Percentiles rank a stretch among this genome's conserved stretches.
Evolutionary conservation across 768 basidiomycete species (phyloP).

Genomic region (Amanita jacksonii): DNA sequence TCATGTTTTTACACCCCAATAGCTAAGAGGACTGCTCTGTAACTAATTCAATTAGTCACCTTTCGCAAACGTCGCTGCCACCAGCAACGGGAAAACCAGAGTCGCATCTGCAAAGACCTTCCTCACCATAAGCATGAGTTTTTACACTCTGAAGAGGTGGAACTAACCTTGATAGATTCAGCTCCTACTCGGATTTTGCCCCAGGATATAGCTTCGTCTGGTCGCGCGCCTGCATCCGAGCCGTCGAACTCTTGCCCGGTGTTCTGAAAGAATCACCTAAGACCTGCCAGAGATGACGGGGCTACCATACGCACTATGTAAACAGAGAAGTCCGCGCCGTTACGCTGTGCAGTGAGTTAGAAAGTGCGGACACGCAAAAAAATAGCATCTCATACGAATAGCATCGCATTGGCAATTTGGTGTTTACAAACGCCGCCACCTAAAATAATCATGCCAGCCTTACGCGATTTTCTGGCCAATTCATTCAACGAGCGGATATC

Average conservation of each 20-base stretch:
- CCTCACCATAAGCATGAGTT: not conserved
- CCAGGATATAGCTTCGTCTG: constrained; percentile 98
- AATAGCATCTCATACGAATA: constrained; percentile 58
- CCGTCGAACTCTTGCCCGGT: constrained; percentile 99
- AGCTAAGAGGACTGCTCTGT: no score
- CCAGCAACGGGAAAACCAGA: constrained; percentile 88
- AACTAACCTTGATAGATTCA: constrained; percentile 67
- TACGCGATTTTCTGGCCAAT: constrained; percentile 72
- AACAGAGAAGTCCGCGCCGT: constrained; percentile 96
- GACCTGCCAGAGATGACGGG: not conserved
- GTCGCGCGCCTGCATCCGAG: constrained; percentile 92
- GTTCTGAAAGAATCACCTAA: constrained; percentile 43
- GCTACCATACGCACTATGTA: constrained; percentile 60
- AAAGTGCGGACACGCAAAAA: constrained; percentile 12
- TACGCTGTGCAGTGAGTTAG: constrained; percentile 48
- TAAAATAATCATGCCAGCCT: constrained; percentile 97
- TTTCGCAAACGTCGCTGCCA: constrained; percentile 87
- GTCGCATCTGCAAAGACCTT: constrained; percentile 95
- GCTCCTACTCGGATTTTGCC: constrained; percentile 90
- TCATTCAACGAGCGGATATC: constrained; percentile 94
- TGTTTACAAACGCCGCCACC: constrained; percentile 99
- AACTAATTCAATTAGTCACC: no score
- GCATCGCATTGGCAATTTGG: constrained; percentile 99
- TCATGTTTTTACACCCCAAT: no score
- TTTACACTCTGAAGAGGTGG: not conserved